Evolutionary conservation across 2,329 filamentous ascomycete species (phyloP).

Genomic region (Nemania diffusa): DNA sequence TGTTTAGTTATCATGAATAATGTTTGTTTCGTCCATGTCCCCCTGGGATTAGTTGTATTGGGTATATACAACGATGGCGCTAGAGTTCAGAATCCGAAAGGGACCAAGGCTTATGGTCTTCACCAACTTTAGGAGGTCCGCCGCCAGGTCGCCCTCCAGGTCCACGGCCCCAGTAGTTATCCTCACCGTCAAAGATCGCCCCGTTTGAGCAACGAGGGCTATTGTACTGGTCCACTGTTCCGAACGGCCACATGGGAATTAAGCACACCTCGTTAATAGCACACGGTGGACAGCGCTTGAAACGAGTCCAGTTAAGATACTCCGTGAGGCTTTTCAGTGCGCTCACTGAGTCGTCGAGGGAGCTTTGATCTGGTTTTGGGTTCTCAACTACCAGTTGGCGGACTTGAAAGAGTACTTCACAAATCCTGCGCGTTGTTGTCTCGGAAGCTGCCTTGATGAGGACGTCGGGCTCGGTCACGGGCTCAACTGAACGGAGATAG

Average conservation of each 20-base stretch:
- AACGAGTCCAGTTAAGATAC: constrained; percentile 50
- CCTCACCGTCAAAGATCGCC: constrained; percentile 27
- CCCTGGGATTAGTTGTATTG: not conserved
- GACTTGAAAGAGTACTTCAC: constrained; percentile 43
- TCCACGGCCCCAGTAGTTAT: constrained; percentile 35
- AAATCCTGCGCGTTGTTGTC: constrained; percentile 36
- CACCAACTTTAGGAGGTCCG: not conserved
- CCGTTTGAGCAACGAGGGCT: constrained; percentile 46
- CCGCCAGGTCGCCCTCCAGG: constrained; percentile 2
- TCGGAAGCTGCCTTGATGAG: constrained; percentile 58
- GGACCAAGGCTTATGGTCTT: not conserved
- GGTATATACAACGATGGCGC: not conserved
- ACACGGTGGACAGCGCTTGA: constrained; percentile 51
- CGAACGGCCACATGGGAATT: constrained; percentile 54
- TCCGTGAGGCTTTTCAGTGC: constrained; percentile 41
- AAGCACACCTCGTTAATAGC: constrained; percentile 50
- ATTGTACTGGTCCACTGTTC: constrained; percentile 47
- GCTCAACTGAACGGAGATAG: constrained; percentile 52
- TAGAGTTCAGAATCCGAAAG: not conserved
- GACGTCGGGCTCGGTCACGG: constrained; percentile 55
- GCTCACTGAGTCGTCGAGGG: constrained; percentile 20
- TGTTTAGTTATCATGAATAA: not conserved
- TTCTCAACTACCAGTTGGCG: constrained; percentile 42
- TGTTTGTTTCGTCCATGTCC: not conserved
- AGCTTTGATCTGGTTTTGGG: constrained; percentile 19